These are phyloP conservation scores for Phoma sp. DNA, from an alignment of 2,329 filamentous ascomycete genomes.

Conservation along the genomic window DNA sequence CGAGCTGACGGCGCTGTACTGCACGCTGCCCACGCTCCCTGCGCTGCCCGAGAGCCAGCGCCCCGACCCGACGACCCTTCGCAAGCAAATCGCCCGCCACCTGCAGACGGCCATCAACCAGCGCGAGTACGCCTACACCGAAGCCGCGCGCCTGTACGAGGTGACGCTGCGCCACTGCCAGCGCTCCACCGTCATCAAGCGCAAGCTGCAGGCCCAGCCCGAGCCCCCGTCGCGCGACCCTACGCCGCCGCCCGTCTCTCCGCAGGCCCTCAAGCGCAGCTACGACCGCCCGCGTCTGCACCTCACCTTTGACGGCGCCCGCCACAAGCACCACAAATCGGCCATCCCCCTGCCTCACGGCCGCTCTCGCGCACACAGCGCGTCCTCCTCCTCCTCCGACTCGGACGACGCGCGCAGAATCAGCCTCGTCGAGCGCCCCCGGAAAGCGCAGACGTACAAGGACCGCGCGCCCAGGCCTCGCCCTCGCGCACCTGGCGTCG, in stretches of 20 bases:
- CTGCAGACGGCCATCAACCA: constrained; percentile 62
- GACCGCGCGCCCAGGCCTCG: constrained; percentile 51
- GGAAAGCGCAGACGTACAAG: constrained; percentile 42
- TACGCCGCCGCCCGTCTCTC: constrained; percentile 57
- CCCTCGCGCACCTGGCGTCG: constrained; percentile 51
- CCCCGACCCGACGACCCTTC: constrained; percentile 56
- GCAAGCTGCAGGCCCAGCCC: constrained; percentile 67
- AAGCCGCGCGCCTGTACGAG: constrained; percentile 63
- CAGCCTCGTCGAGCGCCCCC: constrained; percentile 5
- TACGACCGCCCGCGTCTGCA: constrained; percentile 38
- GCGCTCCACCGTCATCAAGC: constrained; percentile 64
- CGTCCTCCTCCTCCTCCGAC: constrained; percentile 26
- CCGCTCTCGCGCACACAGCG: constrained; percentile 22
- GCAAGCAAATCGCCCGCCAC: constrained; percentile 63
- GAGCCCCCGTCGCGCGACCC: constrained; percentile 67
- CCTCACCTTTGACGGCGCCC: constrained; percentile 35
- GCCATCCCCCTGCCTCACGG: constrained; percentile 22
- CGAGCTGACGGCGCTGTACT: constrained; percentile 56
- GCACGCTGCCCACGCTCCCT: constrained; percentile 52
- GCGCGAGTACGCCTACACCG: constrained; percentile 62
- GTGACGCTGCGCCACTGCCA: constrained; percentile 64
- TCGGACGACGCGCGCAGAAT: constrained; percentile 24
- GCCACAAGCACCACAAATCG: constrained; percentile 31
- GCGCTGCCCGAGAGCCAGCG: constrained; percentile 51
- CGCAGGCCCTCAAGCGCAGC: constrained; percentile 44